Conservation (phyloP, 352 stramenopile genomes). For the Pythium rhizo-oryzae region DNA sequence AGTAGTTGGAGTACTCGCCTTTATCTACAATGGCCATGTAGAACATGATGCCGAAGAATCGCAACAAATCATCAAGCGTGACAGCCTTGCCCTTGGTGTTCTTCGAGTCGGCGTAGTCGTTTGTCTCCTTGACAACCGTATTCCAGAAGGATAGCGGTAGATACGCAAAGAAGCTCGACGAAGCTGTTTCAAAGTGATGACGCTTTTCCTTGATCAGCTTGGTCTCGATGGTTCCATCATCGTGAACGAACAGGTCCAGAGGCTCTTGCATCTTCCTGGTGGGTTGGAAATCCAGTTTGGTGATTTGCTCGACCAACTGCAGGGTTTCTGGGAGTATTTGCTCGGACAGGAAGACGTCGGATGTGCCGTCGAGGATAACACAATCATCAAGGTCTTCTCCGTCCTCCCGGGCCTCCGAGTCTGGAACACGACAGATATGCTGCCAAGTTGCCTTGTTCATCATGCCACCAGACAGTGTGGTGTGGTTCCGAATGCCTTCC, state of each 20-base stretch:
- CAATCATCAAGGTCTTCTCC: slow-evolving; percentile 17
- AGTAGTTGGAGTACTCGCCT: slow-evolving; percentile 31
- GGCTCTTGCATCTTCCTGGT: slow-evolving; percentile 11
- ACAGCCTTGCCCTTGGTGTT: slow-evolving; percentile 4
- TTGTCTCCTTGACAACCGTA: slow-evolving; percentile 16
- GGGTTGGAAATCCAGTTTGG: slow-evolving; percentile 16
- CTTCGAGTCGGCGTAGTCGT: slow-evolving; percentile 12
- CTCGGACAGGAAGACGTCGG: slow-evolving; percentile 12
- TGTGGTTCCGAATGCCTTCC: slow-evolving; percentile 17
- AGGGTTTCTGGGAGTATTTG: slow-evolving; percentile 12
- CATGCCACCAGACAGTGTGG: not conserved
- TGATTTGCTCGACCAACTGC: slow-evolving; percentile 18
- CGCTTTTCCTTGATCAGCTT: slow-evolving; percentile 23
- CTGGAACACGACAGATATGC: slow-evolving; percentile 14
- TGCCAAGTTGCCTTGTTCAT: slow-evolving; percentile 23
- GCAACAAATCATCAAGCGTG: slow-evolving; percentile 21
- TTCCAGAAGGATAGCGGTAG: slow-evolving; percentile 24
- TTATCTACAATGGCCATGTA: slow-evolving; percentile 25
- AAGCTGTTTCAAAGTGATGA: slow-evolving; percentile 18
- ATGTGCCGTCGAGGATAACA: slow-evolving; percentile 15
- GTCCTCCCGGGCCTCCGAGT: slow-evolving; percentile 6
- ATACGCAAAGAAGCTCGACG: slow-evolving; percentile 24
- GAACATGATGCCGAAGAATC: slow-evolving; percentile 28
- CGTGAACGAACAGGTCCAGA: slow-evolving; percentile 9
- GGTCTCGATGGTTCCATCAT: slow-evolving; percentile 7